Conservation (phyloP, 352 stramenopile species). For the Phytophthora cactorum region DNA sequence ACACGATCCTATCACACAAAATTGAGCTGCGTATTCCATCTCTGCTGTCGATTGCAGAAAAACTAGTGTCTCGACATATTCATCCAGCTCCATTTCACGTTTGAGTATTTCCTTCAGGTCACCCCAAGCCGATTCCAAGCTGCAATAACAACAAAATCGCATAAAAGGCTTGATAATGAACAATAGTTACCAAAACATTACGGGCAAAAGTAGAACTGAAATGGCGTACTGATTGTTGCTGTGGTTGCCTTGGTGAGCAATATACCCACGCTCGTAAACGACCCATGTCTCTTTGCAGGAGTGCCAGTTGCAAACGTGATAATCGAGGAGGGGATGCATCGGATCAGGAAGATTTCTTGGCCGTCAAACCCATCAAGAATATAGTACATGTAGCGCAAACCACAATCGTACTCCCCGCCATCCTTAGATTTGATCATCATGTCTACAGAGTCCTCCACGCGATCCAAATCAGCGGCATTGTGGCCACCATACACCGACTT, state of each 20-base stretch:
- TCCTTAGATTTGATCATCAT: background rate
- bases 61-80: slow-evolving; percentile 8
- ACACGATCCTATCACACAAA: slow-evolving; percentile 1
- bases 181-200: background rate
- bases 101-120: slow-evolving; percentile 8
- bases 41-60: slow-evolving; percentile 10
- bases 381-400: background rate
- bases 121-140: slow-evolving; percentile 5
- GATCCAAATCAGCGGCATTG: background rate
- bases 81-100: slow-evolving; percentile 13
- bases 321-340: background rate
- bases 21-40: slow-evolving; percentile 5
- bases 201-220: background rate
- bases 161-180: background rate
- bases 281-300: background rate
- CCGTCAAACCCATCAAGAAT: background rate
- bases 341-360: background rate
- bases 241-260: background rate
- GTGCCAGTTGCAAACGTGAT: background rate
- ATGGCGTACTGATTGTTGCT: background rate
- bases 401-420: background rate
- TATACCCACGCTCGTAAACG: background rate
- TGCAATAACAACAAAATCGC: background rate
- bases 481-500: background rate
- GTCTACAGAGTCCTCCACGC: background rate